phyloP scores from a whole-genome alignment of 345 rosid genomes.

The Garcia nutans region DNA sequence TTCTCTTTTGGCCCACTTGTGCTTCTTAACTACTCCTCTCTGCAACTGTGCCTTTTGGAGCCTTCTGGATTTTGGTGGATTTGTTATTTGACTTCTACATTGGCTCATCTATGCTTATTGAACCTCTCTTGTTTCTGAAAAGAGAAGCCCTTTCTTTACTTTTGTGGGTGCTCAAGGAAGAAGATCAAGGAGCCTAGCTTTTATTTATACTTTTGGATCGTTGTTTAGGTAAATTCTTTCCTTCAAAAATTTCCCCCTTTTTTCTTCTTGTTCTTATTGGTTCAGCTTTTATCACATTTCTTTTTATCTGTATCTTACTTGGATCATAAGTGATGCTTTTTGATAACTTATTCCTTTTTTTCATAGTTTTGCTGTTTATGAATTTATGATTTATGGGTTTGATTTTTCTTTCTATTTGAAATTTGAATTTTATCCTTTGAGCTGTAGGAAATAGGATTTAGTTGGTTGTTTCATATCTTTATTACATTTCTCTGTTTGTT shows the following conservation, averaged over 20 bases:
- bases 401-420: conserved; percentile 7
- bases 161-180: conserved; percentile 52
- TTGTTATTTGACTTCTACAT: conserved; percentile 42
- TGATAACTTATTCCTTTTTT: conserved; percentile 24
- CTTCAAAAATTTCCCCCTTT: conserved; percentile 4
- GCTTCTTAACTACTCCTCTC: conserved; percentile 41
- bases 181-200: conserved; percentile 35
- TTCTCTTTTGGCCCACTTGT: conserved; percentile 27
- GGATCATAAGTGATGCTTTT: conserved; percentile 69
- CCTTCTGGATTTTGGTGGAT: conserved; percentile 31
- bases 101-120: conserved; percentile 48
- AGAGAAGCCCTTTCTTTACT: conserved; percentile 41
- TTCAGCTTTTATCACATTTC: conserved; percentile 18
- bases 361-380: conserved; percentile 14
- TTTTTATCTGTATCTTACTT: conserved; percentile 59
- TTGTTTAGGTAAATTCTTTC: conserved; percentile 33
- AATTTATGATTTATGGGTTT: conserved; percentile 8
- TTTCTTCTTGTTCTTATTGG: background rate
- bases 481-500: conserved; percentile 6
- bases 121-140: conserved; percentile 35
- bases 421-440: conserved; percentile 6
- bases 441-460: background rate
- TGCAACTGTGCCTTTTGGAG: conserved; percentile 20
- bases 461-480: conserved; percentile 17
- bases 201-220: conserved; percentile 10